Evolutionary conservation across 1,284 basidiomycete species (phyloP), one percentile per base, ranked within the genome.

Genomic region (Leccinum subfulvum): DNA sequence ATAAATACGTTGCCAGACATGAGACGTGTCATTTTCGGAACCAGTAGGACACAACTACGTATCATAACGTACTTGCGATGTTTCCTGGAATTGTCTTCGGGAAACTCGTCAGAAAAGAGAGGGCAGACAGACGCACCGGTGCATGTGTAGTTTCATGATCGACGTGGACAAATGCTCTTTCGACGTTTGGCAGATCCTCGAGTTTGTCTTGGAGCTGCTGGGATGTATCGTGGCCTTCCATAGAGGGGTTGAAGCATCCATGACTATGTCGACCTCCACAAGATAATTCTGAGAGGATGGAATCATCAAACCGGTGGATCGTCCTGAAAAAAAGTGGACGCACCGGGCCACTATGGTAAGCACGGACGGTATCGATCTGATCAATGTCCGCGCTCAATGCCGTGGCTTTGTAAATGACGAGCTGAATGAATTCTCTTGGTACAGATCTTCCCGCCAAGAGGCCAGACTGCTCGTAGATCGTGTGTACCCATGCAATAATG

Each of bases 181-280:
- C 95, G 59, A 98, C 95, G 67, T 92, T 90, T 0, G 95, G 95
- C 49, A 99, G 79, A 21, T 88, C 85, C 75, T 99, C 97, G 57
- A 99, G 87, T 78, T 94, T 94, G 76, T 98, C 95, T 75, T 98
- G 96, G 28, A 98, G 79, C 60, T 91, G 86, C 77, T 98, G 96
- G 59, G 91, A 90, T 63, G 97, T 77, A 75, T 98, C 96, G 76
- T 98, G 96, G 95, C 92, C 73, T 91, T 88, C 89, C 91, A 93
- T 1, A 98, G 79, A 0, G 95, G 93, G 51, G 95, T 97, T 64
- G 89, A 86, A 4, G 90, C 91, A 67, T 90, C 84, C 88, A 99
- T 94, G 26, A 98, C 96, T 59, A 98, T 88, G 76, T 98, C 97
- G 9, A 98, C 84, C 77, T 98, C 96, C 56, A 98, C 95, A 71